Evolutionary conservation across 768 basidiomycete genomes (phyloP), one percentile per base, ranked within the genome.

Genomic region (Collybia sordida): DNA sequence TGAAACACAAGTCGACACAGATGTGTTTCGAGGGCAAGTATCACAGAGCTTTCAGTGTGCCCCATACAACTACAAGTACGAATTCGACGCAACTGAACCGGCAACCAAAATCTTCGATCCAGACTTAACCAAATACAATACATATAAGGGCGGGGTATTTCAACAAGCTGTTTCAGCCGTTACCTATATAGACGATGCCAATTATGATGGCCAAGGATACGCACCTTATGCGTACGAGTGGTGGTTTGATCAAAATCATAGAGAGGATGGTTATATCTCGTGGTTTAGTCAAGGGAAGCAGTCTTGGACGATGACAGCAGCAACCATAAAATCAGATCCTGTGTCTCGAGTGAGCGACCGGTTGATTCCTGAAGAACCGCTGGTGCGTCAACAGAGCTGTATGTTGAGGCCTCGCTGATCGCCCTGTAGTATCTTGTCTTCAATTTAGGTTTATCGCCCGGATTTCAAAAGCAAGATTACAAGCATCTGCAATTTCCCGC

Each of bases 281-380:
- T 98, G 95, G 94, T 84, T 80, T 42, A 81, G 81, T 52, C 73
- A 83, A 51, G 86, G 82, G 4, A 53, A 72, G 34, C 68, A 78
- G 59, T 78, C 87, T 0, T 98, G 95, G 93, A 85, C 75, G 24
- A 67, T 89, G 40, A 82, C 79, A 8, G 69, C 89, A 1, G 74
- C 69, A 3, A 72, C 90, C 2, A 68, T 93, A n/a, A 88, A 82
- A 3, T 69, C 93, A 2, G 85, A 94, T 67, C 19, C 78, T 0
- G 61, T 57, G 3, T 71, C 80, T 0, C 53, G 84, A 47, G 74
- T 98, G 42, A 73, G 79, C 28, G 72, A 78, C 58, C 76, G 95
- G 27, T 60, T 94, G 14, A 83, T 98, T 49, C 75, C 93, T 4
- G 91, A 95, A 61, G 97, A 99, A 65, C 96, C 97, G 2, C 88